Base-by-base conservation (phyloP, 495 filamentous ascomycete genomes). In the Aspergillus heteromorphus region DNA sequence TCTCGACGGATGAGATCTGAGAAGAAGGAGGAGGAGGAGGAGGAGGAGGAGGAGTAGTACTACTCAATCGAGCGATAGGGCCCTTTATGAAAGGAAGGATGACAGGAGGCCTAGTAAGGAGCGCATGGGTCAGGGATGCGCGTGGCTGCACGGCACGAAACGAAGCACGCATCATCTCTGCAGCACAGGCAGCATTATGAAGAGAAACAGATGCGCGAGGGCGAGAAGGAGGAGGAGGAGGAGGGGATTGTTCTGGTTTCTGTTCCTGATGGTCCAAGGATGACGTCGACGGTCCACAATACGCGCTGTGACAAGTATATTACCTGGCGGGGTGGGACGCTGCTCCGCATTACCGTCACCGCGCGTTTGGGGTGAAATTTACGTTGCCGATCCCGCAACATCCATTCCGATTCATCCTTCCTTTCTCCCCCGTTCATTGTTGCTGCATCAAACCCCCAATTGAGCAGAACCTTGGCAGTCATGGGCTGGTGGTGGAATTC, bases 401-500 rank as follows among this genome's bases (percentile, higher is more conserved):
- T 29, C 19, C 20, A 53, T 52, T 20, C 36, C 18, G n/a, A n/a
- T n/a, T n/a, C n/a, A n/a, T 54, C 40, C 56, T 25, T 40, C 38
- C 31, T 45, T 51, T 45, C 27, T 45, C 13, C 1, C 30, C 34
- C 4, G 19, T 40, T 18, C 27, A 13, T 29, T n/a, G 14, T 23
- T 47, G 21, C 23, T 6, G 23, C 43, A 14, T 47, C 43, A 47
- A 13, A 9, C 19, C 20, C 14, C 21, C 23, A 17, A 14, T 47
- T 27, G 7, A 27, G n/a, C n/a, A n/a, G 14, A 4, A 17, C 23
- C 16, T 29, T 29, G 11, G 18, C 38, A 19, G 36, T 2, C 16
- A 82, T 82, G 79, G 76, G 78, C 51, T 81, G 78, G 78, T 68
- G 67, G 50, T 82, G 75, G 75, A 68, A 38, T 73, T 63, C 64